Conservation (phyloP, 2,329 filamentous ascomycete genomes). For the Epichloe aotearoae region DNA sequence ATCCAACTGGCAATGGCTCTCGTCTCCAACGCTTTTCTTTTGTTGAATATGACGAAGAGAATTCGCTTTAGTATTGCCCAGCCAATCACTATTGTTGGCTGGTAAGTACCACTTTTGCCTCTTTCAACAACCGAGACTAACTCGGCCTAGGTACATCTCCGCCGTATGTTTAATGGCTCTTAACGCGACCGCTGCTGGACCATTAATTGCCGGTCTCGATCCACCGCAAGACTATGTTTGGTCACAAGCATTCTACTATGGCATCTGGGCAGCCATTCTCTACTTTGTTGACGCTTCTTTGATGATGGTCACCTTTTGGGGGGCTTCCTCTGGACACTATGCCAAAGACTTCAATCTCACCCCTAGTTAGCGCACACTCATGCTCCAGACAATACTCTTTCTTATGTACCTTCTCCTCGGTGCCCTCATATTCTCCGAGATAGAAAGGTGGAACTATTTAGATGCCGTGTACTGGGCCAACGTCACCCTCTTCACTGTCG, state of each 20-base stretch:
- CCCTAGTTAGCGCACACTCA: conserved; percentile 70
- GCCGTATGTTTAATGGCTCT: conserved; percentile 54
- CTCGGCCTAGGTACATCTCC: conserved; percentile 37
- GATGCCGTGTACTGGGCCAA: conserved; percentile 73
- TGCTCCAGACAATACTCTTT: conserved; percentile 80
- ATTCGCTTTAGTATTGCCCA: conserved; percentile 73
- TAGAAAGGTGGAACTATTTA: conserved; percentile 64
- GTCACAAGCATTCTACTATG: conserved; percentile 82
- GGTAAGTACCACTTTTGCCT: conserved; percentile 33
- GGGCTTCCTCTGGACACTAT: conserved; percentile 64
- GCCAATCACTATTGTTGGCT: conserved; percentile 70
- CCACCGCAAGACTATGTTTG: conserved; percentile 41
- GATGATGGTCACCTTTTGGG: conserved; percentile 62
- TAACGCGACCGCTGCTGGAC: conserved; percentile 49
- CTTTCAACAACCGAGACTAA: neutral
- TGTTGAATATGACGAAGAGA: conserved; percentile 74
- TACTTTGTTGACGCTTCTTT: conserved; percentile 70
- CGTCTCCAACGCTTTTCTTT: conserved; percentile 64
- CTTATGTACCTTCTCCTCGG: conserved; percentile 71
- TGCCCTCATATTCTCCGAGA: conserved; percentile 56
- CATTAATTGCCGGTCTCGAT: conserved; percentile 25
- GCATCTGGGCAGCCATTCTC: conserved; percentile 61
- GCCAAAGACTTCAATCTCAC: conserved; percentile 66
- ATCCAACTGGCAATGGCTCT: conserved; percentile 65
- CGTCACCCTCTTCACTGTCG: conserved; percentile 53